Evolutionary conservation across 2,329 filamentous ascomycete genomes (phyloP).

Genomic region (Monosporascus sp.): DNA sequence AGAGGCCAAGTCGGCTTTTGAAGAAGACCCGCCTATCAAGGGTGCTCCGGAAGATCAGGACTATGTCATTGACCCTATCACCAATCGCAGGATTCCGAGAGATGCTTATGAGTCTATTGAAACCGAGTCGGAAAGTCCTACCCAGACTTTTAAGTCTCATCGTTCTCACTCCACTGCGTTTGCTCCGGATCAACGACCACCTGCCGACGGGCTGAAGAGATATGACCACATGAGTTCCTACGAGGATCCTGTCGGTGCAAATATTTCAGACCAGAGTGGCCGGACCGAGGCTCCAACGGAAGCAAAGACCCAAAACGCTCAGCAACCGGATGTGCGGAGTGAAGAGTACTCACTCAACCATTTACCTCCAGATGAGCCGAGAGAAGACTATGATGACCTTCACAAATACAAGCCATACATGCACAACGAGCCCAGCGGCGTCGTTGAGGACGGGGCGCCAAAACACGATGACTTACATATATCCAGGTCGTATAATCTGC

Average conservation of each 20-base stretch:
- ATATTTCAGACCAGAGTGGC: not conserved
- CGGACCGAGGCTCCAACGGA: not conserved
- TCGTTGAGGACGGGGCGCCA: slow-evolving; percentile 11
- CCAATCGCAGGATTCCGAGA: slow-evolving; percentile 45
- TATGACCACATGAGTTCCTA: slow-evolving; percentile 30
- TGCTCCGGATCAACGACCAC: slow-evolving; percentile 26
- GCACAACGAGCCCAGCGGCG: slow-evolving; percentile 18
- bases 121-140: slow-evolving; percentile 16
- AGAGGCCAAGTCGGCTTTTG: not conserved
- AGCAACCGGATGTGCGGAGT: slow-evolving; percentile 11
- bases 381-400: slow-evolving; percentile 26
- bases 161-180: slow-evolving; percentile 28
- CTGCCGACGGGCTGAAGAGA: slow-evolving; percentile 29
- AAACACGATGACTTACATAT: slow-evolving; percentile 2
- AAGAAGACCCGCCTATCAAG: slow-evolving; percentile 1
- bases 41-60: slow-evolving; percentile 15
- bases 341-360: slow-evolving; percentile 29
- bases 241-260: slow-evolving; percentile 13
- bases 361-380: slow-evolving; percentile 22
- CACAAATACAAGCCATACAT: slow-evolving; percentile 13
- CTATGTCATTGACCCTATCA: slow-evolving; percentile 53
- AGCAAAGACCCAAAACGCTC: slow-evolving; percentile 1
- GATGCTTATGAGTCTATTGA: slow-evolving; percentile 9
- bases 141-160: slow-evolving; percentile 29
- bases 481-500: not conserved